Base-by-base conservation (phyloP, 2,329 filamentous ascomycete species). In the Cadophora malorum region DNA sequence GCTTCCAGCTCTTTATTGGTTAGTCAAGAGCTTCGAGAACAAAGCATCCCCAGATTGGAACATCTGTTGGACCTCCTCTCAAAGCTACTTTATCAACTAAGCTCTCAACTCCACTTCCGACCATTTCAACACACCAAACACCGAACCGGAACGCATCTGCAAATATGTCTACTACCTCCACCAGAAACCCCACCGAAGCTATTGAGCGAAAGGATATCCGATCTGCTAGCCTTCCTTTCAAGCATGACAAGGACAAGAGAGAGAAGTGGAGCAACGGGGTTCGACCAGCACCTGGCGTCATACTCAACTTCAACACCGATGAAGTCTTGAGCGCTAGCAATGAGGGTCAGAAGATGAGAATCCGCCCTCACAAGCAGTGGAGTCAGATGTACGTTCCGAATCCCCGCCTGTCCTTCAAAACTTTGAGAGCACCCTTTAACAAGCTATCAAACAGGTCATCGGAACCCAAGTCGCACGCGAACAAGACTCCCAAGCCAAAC, bases 171-270 rank as follows among this genome's bases (percentile, higher is more conserved):
- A 53, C 69, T 45, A 63, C 63, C 58, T 69, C 63, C 31, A 25
- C 41, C 33, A 50, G 33, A 66, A 67, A 31, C 56, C 64, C 71
- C n/a, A 50, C 61, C 10, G 71, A 74, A 62, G 68, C 74, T 4
- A 9, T 75, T 33, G 69, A 74, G 52, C 69, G 68, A 60, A 70
- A 72, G 45, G 76, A 78, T 67, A 74, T 78, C 65, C 76, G 77
- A n/a, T 76, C 76, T 12, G 69, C 68, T 5, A 67, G 72, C 25
- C 66, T 72, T 19, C 55, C 64, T 23, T 77, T 70, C 71, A 78
- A 78, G 69, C 75, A 76, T 52, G 74, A 76, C 55, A 77, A 74
- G 53, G 74, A 78, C 59, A 71, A 75, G 35, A 63, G 55, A 62
- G 55, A 69, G 65, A 78, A 78, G 67, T 78, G 76, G 76, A 63